Percentiles rank a stretch among this genome's conserved stretches.
Conservation (phyloP, 371 early-diverging fungal genomes). For the Polyrhizophydium stewartii region DNA sequence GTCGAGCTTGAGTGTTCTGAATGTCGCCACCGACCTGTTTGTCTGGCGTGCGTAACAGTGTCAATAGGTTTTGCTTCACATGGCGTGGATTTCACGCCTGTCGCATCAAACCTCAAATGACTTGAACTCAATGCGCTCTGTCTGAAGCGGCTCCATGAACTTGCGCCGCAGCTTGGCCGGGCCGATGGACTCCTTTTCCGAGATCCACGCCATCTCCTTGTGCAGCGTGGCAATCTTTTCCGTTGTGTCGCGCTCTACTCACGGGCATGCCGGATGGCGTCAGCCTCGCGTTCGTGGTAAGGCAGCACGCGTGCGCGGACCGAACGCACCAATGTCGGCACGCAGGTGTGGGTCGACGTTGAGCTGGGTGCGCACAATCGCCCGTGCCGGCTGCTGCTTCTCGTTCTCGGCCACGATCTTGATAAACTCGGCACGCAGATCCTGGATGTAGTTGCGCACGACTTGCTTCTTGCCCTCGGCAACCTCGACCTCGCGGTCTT, state of each 20-base stretch:
- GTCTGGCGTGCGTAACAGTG: slow-evolving; percentile 3
- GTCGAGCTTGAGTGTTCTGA: slow-evolving; percentile 39
- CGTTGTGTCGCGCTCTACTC: slow-evolving; percentile 23
- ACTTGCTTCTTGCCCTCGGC: slow-evolving; percentile 48
- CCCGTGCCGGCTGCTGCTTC: slow-evolving; percentile 10
- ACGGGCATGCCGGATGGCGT: background rate
- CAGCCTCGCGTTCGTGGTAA: too few species aligned
- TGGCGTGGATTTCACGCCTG: too few species aligned
- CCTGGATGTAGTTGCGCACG: slow-evolving; percentile 34
- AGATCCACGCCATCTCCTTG: slow-evolving; percentile 47
- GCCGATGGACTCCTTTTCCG: slow-evolving; percentile 43
- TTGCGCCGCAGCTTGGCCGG: slow-evolving; percentile 40
- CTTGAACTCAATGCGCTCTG: slow-evolving; percentile 32
- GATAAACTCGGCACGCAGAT: slow-evolving; percentile 41
- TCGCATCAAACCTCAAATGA: slow-evolving; percentile 25
- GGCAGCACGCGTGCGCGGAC: too few species aligned
- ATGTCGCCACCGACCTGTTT: slow-evolving; percentile 29
- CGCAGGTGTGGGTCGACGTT: slow-evolving; percentile 41
- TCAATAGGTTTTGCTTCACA: too few species aligned
- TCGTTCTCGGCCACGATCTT: slow-evolving; percentile 36
- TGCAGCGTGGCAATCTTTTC: slow-evolving; percentile 30
- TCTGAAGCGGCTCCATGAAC: slow-evolving; percentile 42
- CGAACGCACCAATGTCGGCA: slow-evolving; percentile 36
- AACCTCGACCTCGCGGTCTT: slow-evolving; percentile 40
- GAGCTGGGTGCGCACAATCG: slow-evolving; percentile 17